Base-by-base conservation (phyloP, 2,329 filamentous ascomycete species). In the Ophiosphaerella korrae region DNA sequence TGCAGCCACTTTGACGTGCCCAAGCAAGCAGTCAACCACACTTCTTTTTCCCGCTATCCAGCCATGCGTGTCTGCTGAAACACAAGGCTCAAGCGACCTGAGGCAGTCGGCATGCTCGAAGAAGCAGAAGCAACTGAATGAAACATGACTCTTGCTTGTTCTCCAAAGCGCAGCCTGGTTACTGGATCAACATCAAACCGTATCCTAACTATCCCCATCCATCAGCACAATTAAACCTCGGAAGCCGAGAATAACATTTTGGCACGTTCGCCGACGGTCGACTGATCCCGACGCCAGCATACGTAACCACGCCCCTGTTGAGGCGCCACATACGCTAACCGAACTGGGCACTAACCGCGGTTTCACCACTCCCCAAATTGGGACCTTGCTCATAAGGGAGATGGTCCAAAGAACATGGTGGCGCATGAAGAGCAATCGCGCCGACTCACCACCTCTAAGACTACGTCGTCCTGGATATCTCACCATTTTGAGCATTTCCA, bases 251-350 rank as follows among this genome's bases (percentile, higher is more conserved):
- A 18, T 23, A 29, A 34, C 47, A 46, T 5, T 50, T 42, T 45
- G 32, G 37, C 45, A 47, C 18, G n/a, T 21, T 21, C 18, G 18
- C 18, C 18, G 18, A 21, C 18, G 18, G 18, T 21, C 3, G 18
- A 21, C 3, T 21, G 3, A 21, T 21, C 18, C 18, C 18, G 18
- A 21, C 18, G 18, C 18, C 5, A 26, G 47, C 50, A 46, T 46
- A 50, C 50, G 50, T 53, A 53, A 50, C 42, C n/a, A 45, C 14
- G n/a, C 47, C 50, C 50, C 47, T 53, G 48, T 50, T 31, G 38
- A 45, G 47, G 37, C 37, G 43, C 43, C 36, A 33, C 21, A 16
- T 16, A 42, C 42, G 33, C 47, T 46, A 53, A 47, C 50, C 50
- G 38, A 42, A 42, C 16, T 33, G 49, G 45, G 40, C 7, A 49